Percentiles rank a stretch among this genome's conserved stretches.
These are phyloP conservation scores for Picea abies DNA, from an alignment of 83 land plant species.

Conservation along the genomic window DNA sequence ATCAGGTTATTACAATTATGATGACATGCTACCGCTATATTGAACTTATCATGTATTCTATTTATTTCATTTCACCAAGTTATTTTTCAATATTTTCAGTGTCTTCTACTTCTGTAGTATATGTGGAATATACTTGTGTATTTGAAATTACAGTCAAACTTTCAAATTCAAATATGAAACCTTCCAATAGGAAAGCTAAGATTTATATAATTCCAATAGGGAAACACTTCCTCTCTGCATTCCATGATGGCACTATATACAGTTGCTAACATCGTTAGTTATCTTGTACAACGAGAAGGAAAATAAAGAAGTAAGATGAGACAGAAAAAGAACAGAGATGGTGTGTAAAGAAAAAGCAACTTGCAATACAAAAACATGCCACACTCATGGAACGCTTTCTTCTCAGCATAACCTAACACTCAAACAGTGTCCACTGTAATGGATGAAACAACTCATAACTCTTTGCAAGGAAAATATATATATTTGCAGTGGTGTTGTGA, in stretches of 20 bases:
- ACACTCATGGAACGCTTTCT: slow-evolving; percentile 84
- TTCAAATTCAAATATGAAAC: background rate
- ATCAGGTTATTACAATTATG: background rate
- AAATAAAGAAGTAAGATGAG: slow-evolving; percentile 59
- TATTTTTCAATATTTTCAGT: too few relatives aligned
- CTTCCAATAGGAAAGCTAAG: slow-evolving; percentile 51
- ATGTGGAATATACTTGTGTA: background rate
- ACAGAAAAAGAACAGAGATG: slow-evolving; percentile 71
- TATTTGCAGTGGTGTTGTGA: background rate
- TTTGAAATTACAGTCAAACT: background rate
- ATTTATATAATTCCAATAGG: background rate
- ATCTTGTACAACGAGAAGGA: slow-evolving; percentile 34
- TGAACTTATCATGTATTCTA: background rate
- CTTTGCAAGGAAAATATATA: slow-evolving; percentile 22
- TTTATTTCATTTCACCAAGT: too few relatives aligned
- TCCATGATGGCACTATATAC: too few relatives aligned
- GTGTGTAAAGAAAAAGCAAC: slow-evolving; percentile 70
- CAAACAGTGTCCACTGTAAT: slow-evolving; percentile 7
- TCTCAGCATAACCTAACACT: slow-evolving; percentile 30
- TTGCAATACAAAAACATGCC: slow-evolving; percentile 77
- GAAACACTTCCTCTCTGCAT: background rate
- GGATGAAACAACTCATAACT: slow-evolving; percentile 15
- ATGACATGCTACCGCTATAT: background rate
- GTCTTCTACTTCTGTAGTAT: too few relatives aligned
- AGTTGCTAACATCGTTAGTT: background rate